phyloP scores from a whole-genome alignment of 495 filamentous ascomycete genomes.

The Lasiosphaeriaceae sp. region DNA sequence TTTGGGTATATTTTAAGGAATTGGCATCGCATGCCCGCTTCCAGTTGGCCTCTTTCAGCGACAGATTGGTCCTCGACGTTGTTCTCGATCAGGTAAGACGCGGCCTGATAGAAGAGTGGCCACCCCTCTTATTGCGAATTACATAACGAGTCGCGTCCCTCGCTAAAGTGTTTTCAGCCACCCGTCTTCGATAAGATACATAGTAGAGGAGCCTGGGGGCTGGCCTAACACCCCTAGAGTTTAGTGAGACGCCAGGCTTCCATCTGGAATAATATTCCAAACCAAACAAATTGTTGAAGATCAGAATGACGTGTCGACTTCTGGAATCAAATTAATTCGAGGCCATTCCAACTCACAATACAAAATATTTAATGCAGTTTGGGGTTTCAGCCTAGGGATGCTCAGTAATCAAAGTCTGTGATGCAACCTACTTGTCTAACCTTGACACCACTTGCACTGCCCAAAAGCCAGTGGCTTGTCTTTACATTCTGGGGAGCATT shows the following conservation, averaged over 20 bases:
- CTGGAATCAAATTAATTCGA: too few species aligned
- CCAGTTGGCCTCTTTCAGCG: neutral
- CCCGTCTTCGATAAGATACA: neutral
- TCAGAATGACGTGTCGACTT: too few species aligned
- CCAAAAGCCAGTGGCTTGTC: too few species aligned
- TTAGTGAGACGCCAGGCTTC: too few species aligned
- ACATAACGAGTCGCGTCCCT: neutral
- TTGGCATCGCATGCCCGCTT: neutral
- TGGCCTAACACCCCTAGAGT: too few species aligned
- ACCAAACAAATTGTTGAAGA: too few species aligned
- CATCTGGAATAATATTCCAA: too few species aligned
- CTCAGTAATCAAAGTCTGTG: neutral
- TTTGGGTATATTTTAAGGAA: neutral
- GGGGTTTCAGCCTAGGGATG: neutral
- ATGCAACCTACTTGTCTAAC: neutral
- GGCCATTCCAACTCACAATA: too few species aligned
- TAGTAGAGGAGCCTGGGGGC: too few species aligned
- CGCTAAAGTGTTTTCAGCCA: neutral
- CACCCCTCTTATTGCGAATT: neutral
- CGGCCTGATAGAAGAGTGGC: neutral
- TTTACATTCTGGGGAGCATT: too few species aligned
- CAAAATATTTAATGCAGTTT: too few species aligned
- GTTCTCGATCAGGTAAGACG: neutral
- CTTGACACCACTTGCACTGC: neutral
- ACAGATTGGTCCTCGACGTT: neutral